Evolutionary conservation across 2,329 filamentous ascomycete genomes (phyloP).

Genomic region (Aspergillus aculeatinus): DNA sequence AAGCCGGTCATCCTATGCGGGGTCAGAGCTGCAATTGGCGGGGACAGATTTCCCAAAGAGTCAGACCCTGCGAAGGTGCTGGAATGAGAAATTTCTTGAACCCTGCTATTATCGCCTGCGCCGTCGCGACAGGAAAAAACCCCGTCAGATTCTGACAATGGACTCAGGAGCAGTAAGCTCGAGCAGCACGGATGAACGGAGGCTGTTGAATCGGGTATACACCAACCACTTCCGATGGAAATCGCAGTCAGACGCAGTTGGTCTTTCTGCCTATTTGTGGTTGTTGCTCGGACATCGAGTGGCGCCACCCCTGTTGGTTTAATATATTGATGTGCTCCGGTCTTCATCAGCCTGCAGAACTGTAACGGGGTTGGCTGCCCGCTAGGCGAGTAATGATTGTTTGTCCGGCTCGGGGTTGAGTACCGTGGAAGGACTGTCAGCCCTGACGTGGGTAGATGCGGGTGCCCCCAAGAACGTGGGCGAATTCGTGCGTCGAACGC

Average conservation of each 20-base stretch:
- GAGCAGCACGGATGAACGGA: constrained; percentile 3
- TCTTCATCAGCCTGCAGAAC: constrained; percentile 1
- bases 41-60: background rate
- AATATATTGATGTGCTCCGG: background rate
- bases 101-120: background rate
- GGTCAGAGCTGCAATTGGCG: constrained; percentile 3
- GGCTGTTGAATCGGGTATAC: background rate
- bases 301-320: background rate
- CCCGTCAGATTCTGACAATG: background rate
- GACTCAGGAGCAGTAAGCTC: constrained; percentile 7
- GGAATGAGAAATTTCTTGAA: background rate
- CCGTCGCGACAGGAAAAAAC: background rate
- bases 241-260: background rate
- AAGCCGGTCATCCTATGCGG: constrained; percentile 2
- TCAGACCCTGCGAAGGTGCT: background rate
- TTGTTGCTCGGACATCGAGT: background rate
- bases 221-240: background rate
- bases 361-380: background rate
- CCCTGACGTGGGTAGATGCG: background rate
- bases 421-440: background rate
- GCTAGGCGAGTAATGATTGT: background rate
- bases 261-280: background rate
- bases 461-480: background rate
- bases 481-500: background rate
- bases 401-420: background rate